Base-by-base conservation (phyloP, 805 yeast genomes). In the Sungouiella blattae region DNA sequence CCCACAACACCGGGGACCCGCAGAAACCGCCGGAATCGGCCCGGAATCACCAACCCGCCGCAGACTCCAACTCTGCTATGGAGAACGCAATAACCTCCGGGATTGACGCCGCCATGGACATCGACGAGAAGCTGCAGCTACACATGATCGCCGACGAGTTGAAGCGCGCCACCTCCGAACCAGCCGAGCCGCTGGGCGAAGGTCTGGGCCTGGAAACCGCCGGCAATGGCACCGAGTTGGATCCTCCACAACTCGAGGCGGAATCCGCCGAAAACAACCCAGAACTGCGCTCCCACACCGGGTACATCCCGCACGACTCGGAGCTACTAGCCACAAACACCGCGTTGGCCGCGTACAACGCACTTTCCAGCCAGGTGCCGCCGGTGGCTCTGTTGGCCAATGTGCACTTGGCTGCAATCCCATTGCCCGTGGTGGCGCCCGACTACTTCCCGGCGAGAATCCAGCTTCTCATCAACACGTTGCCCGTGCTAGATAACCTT, bases 401-500 rank as follows among this genome's bases (percentile, higher is more conserved):
- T 33, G 78, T 80, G 0, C 83, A 79, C 48, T 53, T 79, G 26
- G 75, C 81, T 0, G 79, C 83, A 1, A 58, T 80, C 25, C 85
- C 86, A 2, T 55, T 80, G 33, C 71, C 78, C 3, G 53, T 79
- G 4, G 67, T 75, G 2, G 79, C 84, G 1, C 77, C 82, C 8
- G 73, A 68, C 27, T 62, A 70, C 43, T 57, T 77, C 17, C 78
- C 83, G 1, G 72, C 78, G 15, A 72, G 85, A 48, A 71, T 79
- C 13, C 87, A 83, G 51, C 63, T 83, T 26, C 63, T 80, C 18
- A 64, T 83, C 36, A 80, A 81, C 46, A 73, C 88, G 0, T 60
- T 88, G 27, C 89, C 94, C 0, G 74, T 86, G 1, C 61, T 89
- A 40, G 96, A 88, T 52, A 86, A 86, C 46, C 68, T 89, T 35